These are phyloP conservation scores for Vitis rupestris DNA, from an alignment of 164 flowering plant genomes.

Conservation along the genomic window DNA sequence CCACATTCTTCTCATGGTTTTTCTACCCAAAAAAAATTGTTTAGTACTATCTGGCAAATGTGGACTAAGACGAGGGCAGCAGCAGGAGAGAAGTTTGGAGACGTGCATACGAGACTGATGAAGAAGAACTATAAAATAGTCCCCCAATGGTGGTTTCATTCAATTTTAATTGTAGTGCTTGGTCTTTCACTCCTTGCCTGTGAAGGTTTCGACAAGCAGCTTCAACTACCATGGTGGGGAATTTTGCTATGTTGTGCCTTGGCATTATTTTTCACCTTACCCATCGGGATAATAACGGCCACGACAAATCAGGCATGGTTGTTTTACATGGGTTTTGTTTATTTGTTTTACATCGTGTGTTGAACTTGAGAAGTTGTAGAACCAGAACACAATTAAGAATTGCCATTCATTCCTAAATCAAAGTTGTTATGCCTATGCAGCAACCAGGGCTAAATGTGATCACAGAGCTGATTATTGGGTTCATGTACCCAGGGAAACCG, in stretches of 20 bases:
- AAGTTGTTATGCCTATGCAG: constrained; percentile 19
- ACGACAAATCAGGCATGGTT: constrained; percentile 59
- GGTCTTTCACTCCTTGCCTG: constrained; percentile 43
- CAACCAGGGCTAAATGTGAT: constrained; percentile 52
- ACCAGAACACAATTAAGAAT: neutral
- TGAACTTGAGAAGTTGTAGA: too few species aligned
- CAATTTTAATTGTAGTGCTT: constrained; percentile 29
- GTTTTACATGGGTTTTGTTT: too few species aligned
- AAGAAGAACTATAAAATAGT: constrained; percentile 65
- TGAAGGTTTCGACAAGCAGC: constrained; percentile 65
- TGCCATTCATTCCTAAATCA: neutral
- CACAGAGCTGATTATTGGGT: constrained; percentile 61
- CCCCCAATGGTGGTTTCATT: constrained; percentile 82
- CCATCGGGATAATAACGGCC: constrained; percentile 69
- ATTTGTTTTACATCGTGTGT: too few species aligned
- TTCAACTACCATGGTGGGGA: constrained; percentile 95
- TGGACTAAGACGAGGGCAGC: constrained; percentile 39
- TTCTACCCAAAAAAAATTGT: neutral
- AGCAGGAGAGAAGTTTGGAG: constrained; percentile 21
- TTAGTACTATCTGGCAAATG: constrained; percentile 36
- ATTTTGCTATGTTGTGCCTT: constrained; percentile 55
- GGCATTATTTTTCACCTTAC: constrained; percentile 69
- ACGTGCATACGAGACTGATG: constrained; percentile 76
- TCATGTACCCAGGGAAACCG: constrained; percentile 58
- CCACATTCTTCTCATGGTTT: too few species aligned